A percentile compares a stretch with the other conserved stretches of the same genome.
phyloP scores from a whole-genome alignment of 2,329 filamentous ascomycete genomes.

The Aureobasidium sp. region DNA sequence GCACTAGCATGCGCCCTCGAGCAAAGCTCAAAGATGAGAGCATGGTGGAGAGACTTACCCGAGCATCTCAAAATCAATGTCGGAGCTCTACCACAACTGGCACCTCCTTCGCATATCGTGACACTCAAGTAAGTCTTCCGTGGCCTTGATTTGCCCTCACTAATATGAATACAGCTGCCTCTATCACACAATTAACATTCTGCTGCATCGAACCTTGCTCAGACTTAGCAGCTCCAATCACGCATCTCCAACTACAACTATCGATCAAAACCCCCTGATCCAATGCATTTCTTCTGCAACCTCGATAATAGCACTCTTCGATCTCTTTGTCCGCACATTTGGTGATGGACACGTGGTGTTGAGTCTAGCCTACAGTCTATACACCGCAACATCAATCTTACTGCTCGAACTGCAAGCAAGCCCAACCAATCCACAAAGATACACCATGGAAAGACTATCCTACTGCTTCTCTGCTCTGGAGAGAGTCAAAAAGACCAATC shows the following conservation, averaged over 20 bases:
- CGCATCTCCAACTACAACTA: not conserved
- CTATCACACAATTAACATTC: constrained; percentile 53
- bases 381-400: not conserved
- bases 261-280: not conserved
- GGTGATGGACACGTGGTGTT: not conserved
- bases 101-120: constrained; percentile 17
- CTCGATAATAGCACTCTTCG: not conserved
- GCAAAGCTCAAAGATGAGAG: constrained; percentile 34
- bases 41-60: constrained; percentile 51
- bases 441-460: not conserved
- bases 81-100: constrained; percentile 41
- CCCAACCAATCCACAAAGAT: not conserved
- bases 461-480: not conserved
- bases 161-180: constrained; percentile 38
- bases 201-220: constrained; percentile 44
- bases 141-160: not conserved
- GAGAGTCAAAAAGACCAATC: not conserved
- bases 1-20: not conserved
- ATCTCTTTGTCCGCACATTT: not conserved
- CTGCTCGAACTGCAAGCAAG: not conserved
- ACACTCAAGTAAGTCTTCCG: constrained; percentile 12
- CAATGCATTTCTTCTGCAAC: not conserved
- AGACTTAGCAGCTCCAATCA: not conserved
- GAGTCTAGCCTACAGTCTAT: not conserved
- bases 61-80: constrained; percentile 41